These are phyloP conservation scores for Wickerhamiella azyma DNA, from an alignment of 805 yeast genomes.

Conservation along the genomic window DNA sequence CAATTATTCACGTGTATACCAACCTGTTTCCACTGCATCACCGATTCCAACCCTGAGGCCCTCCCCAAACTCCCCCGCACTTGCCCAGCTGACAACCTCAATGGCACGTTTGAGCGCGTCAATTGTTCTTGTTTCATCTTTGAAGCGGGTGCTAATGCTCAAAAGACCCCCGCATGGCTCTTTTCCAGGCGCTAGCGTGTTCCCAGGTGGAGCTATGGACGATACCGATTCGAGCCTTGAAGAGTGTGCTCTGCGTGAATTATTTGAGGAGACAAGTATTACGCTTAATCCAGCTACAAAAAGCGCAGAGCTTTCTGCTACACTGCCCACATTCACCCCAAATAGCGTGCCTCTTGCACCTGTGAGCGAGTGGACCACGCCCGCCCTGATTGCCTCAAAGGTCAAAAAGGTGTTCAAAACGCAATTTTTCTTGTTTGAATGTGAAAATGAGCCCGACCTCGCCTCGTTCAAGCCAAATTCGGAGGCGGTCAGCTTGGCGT, in stretches of 20 bases:
- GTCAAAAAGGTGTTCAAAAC: conserved; percentile 20
- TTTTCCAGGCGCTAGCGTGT: conserved; percentile 22
- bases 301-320: not conserved
- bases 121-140: conserved; percentile 8
- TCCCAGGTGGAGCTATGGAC: conserved; percentile 25
- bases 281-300: conserved; percentile 16
- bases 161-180: conserved; percentile 21
- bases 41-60: not conserved
- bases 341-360: conserved; percentile 7
- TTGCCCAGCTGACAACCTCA: not conserved
- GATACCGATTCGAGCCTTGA: conserved; percentile 16
- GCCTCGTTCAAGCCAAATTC: conserved; percentile 7
- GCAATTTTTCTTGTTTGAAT: conserved; percentile 19
- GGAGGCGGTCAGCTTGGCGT: conserved; percentile 16
- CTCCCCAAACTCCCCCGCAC: not conserved
- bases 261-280: conserved; percentile 25
- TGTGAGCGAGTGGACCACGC: conserved; percentile 23
- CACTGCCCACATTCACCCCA: not conserved
- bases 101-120: conserved; percentile 8
- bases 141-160: conserved; percentile 18
- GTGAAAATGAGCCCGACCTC: conserved; percentile 13
- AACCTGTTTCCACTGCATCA: not conserved
- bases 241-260: conserved; percentile 24
- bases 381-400: conserved; percentile 12
- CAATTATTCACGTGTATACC: not conserved